Evolutionary conservation across 116 monocot species (phyloP).

Genomic region (Thalassia testudinum): DNA sequence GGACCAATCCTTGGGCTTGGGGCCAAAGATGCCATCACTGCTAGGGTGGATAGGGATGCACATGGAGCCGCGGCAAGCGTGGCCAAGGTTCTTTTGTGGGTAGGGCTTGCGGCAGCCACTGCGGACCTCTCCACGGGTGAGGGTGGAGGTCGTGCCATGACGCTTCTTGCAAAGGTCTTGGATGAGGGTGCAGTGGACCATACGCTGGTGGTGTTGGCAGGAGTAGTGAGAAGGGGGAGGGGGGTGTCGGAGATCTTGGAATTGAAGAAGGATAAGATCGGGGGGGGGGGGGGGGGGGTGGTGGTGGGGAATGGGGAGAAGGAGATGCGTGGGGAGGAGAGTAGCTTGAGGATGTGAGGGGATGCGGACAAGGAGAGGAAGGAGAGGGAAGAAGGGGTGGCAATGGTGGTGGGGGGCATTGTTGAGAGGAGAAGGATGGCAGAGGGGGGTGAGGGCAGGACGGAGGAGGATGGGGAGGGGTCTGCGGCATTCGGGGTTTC

Average conservation of each 20-base stretch:
- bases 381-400: constrained; percentile 36
- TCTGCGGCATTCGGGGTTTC: no score
- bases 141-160: constrained; percentile 86
- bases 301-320: no score
- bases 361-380: constrained; percentile 71
- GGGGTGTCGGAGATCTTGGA: constrained; percentile 28
- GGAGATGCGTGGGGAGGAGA: no score
- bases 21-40: constrained; percentile 81
- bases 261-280: constrained; percentile 65
- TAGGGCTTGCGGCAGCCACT: constrained; percentile 86
- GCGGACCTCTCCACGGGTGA: constrained; percentile 82
- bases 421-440: no score
- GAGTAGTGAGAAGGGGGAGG: constrained; percentile 43
- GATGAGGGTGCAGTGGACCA: constrained; percentile 83
- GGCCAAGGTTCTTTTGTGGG: constrained; percentile 77
- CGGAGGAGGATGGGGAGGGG: no score
- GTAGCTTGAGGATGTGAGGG: not conserved
- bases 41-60: constrained; percentile 85
- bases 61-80: constrained; percentile 76
- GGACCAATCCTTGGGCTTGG: constrained; percentile 89
- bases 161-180: constrained; percentile 70
- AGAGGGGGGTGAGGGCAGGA: no score
- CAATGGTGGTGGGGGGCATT: no score
- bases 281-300: constrained; percentile 25
- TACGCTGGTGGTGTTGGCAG: constrained; percentile 62